Evolutionary conservation across 2,329 filamentous ascomycete species (phyloP).

Genomic region (Stemphylium beticola): DNA sequence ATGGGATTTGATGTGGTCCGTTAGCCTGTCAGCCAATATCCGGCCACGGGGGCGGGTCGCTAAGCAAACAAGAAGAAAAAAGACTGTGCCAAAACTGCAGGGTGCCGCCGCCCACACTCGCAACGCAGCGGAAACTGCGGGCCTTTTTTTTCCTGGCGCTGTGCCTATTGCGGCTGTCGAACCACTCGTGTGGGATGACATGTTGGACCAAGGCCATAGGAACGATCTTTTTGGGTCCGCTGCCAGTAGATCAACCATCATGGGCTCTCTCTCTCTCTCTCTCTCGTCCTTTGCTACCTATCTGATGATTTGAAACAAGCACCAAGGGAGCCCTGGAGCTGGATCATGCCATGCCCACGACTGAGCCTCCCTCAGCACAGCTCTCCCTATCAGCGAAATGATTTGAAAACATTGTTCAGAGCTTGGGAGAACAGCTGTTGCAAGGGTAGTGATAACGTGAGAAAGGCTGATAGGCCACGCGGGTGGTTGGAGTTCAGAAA

Average conservation of each 20-base stretch:
- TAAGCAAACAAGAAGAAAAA: constrained; percentile 1
- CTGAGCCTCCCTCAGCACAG: constrained; percentile 2
- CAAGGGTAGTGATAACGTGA: constrained; percentile 26
- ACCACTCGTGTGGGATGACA: constrained; percentile 39
- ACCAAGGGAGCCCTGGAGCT: background rate
- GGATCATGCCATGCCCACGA: constrained; percentile 1
- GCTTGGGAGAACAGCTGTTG: constrained; percentile 4
- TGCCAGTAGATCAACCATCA: background rate
- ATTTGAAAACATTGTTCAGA: constrained; percentile 17
- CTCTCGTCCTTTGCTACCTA: background rate
- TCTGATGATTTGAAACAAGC: background rate
- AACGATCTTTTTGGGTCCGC: background rate
- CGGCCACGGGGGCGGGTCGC: constrained; percentile 19
- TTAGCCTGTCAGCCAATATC: constrained; percentile 33
- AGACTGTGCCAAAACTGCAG: constrained; percentile 22
- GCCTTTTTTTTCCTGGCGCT: constrained; percentile 7
- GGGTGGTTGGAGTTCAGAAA: constrained; percentile 4
- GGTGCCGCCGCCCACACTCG: constrained; percentile 19
- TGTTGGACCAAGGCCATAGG: background rate
- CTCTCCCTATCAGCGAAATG: constrained; percentile 17
- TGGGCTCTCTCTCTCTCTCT: background rate
- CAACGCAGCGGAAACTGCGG: constrained; percentile 3
- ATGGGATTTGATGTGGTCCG: constrained; percentile 8
- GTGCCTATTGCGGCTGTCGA: constrained; percentile 26
- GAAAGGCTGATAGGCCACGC: constrained; percentile 22